Evolutionary conservation across 306 rosid species (phyloP), one percentile per base, ranked within the genome.

Genomic region (Begonia loranthoides): DNA sequence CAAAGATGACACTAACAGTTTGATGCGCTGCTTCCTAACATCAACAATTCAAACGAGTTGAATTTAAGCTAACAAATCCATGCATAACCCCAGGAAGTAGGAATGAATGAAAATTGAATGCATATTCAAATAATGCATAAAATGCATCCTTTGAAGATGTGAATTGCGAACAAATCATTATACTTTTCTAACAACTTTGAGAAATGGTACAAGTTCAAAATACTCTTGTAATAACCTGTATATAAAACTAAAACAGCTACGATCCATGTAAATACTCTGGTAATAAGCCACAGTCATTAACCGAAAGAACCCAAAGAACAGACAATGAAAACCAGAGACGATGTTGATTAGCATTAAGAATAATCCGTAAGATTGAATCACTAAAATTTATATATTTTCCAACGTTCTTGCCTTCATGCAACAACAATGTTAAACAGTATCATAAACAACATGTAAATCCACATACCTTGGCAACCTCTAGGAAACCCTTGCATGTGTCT

Each of bases 401-500:
- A 28, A 28, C 36, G 9, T 3, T 28, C 3, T 28, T 28, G 36
- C 7, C 7, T 28, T 28, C 36, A 7, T 5, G 36, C 36, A 4
- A 28, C 36, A 28, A 28, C 36, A 19, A 19, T 28, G 7, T 28
- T 28, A 28, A 28, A 28, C 6, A 4, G 3, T 7, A 28, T 28
- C 36, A 28, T 28, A 28, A 28, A 28, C 36, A 28, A 22, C 28
- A 4, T 28, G 36, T 49, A 59, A 1, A 40, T 59, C 58, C 8
- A 14, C 60, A 60, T 78, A 90, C 99, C 95, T 90, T 86, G 9
- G 99, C 95, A 72, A 90, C 92, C 64, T 90, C 99, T 16, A 90
- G 81, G 70, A 86, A 90, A 34, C 99, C 99, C 65, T 90, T 90
- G 79, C 95, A 82, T 41, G 95, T 86, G 58, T 90, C 95, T 84